These are phyloP conservation scores for Penicillium sp. DNA, from an alignment of 2,329 filamentous ascomycete species.

Conservation along the genomic window DNA sequence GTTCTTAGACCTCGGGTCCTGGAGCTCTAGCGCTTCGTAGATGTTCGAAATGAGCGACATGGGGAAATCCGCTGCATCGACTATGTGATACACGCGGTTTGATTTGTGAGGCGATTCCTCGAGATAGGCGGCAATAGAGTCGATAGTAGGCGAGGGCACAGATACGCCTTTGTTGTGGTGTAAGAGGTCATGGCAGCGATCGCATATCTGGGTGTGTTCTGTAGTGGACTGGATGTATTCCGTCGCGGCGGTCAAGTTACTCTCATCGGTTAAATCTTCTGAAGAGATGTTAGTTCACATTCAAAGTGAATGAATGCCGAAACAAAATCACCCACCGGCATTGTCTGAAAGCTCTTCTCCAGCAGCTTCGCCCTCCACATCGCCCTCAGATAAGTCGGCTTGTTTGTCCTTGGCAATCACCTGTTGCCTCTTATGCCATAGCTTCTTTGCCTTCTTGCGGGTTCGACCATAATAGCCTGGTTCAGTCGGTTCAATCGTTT, in stretches of 20 bases:
- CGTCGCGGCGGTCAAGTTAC: slow-evolving; percentile 18
- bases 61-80: slow-evolving; percentile 95
- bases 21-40: slow-evolving; percentile 64
- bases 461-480: slow-evolving; percentile 56
- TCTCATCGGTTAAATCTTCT: not conserved
- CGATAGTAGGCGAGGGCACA: slow-evolving; percentile 75
- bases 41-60: slow-evolving; percentile 84
- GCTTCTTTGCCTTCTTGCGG: slow-evolving; percentile 41
- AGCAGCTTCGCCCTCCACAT: not conserved
- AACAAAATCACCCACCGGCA: not conserved
- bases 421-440: slow-evolving; percentile 12
- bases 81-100: slow-evolving; percentile 92
- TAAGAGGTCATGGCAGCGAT: slow-evolving; percentile 77
- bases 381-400: not conserved
- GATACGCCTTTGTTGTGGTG: slow-evolving; percentile 69
- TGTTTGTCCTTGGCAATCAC: slow-evolving; percentile 4
- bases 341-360: not conserved
- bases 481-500: slow-evolving; percentile 51
- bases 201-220: slow-evolving; percentile 55
- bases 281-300: not conserved
- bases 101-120: slow-evolving; percentile 82
- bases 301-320: not conserved
- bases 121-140: slow-evolving; percentile 78
- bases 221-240: slow-evolving; percentile 20
- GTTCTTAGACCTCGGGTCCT: slow-evolving; percentile 74